Evolutionary conservation across 1,284 basidiomycete genomes (phyloP).

Genomic region (Ganoderma lucidum): DNA sequence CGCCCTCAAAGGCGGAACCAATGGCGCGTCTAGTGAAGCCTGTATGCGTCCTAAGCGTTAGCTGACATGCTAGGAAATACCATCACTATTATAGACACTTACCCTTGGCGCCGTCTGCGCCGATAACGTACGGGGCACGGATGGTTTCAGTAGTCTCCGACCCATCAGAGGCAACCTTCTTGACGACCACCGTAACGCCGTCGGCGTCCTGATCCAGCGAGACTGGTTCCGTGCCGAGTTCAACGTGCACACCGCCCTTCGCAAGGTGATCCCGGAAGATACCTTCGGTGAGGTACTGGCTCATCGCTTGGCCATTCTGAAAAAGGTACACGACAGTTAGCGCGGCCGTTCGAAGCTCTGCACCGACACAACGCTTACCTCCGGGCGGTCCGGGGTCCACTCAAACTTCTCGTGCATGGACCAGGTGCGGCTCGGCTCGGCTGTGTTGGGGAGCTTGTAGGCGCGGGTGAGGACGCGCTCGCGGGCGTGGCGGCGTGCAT

Average conservation of each 20-base stretch:
- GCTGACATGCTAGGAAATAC: not conserved
- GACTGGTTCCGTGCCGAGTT: slow-evolving; percentile 41
- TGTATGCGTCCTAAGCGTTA: slow-evolving; percentile 12
- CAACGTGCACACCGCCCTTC: slow-evolving; percentile 38
- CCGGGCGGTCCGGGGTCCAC: slow-evolving; percentile 34
- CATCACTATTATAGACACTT: not conserved
- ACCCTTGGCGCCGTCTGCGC: slow-evolving; percentile 50
- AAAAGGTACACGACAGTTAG: not conserved
- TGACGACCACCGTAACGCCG: slow-evolving; percentile 33
- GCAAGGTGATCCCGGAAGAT: slow-evolving; percentile 42
- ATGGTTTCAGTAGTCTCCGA: slow-evolving; percentile 26
- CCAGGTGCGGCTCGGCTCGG: slow-evolving; percentile 24
- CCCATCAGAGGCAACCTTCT: slow-evolving; percentile 12
- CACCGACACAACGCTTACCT: slow-evolving; percentile 26
- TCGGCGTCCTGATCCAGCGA: slow-evolving; percentile 38
- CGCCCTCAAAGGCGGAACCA: slow-evolving; percentile 43
- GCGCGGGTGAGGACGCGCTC: slow-evolving; percentile 19
- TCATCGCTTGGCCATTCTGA: slow-evolving; percentile 24
- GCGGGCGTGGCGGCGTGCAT: slow-evolving; percentile 14
- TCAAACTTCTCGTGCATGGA: slow-evolving; percentile 15
- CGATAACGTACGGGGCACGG: slow-evolving; percentile 42
- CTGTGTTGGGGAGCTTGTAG: slow-evolving; percentile 35
- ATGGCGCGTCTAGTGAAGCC: slow-evolving; percentile 41
- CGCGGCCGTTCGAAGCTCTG: not conserved
- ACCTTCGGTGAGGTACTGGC: slow-evolving; percentile 40